Conservation (phyloP, 2,329 filamentous ascomycete species). For the Chaetomium strumarium region DNA sequence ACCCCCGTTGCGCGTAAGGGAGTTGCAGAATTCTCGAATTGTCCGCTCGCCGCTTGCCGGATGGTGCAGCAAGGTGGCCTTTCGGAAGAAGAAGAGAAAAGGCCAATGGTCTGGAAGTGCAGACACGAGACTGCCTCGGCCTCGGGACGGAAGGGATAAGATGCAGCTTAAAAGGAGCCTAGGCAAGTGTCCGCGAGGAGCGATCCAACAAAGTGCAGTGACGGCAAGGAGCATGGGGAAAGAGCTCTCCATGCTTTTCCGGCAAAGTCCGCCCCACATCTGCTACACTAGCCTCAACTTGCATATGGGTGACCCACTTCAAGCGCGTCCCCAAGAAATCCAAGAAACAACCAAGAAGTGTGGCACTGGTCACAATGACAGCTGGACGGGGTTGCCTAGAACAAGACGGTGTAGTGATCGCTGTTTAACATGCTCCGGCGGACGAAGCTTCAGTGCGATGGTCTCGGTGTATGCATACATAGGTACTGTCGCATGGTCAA, state of each 20-base stretch:
- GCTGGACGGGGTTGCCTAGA: too few species aligned
- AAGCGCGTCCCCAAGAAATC: constrained; percentile 9
- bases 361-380: constrained; percentile 19
- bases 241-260: too few species aligned
- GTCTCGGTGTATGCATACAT: too few species aligned
- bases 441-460: too few species aligned
- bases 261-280: too few species aligned
- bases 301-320: constrained; percentile 13
- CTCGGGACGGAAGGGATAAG: not conserved
- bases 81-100: not conserved
- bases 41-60: not conserved
- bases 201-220: too few species aligned
- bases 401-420: not conserved
- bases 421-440: too few species aligned
- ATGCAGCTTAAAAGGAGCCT: constrained; percentile 7
- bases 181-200: constrained; percentile 9
- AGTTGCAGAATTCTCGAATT: not conserved
- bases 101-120: not conserved
- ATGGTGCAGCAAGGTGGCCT: not conserved
- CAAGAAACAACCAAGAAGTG: too few species aligned
- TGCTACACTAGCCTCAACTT: not conserved
- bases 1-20: not conserved
- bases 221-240: too few species aligned
- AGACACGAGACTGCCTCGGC: not conserved
- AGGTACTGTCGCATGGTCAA: too few species aligned